Base-by-base conservation (phyloP, 306 rosid genomes). In the Cicer yamashitae region DNA sequence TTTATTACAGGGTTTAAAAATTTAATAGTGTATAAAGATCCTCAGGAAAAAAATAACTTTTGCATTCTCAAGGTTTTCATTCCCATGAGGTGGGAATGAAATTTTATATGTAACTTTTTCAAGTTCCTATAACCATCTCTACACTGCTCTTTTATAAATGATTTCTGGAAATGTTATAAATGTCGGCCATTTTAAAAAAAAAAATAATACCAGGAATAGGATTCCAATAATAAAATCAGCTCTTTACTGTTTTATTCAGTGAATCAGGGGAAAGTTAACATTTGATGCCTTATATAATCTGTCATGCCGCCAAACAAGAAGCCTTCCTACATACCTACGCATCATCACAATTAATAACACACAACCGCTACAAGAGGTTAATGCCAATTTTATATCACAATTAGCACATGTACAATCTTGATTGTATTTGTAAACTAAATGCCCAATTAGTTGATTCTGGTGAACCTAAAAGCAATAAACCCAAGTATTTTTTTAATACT, bases 301-400 rank as follows among this genome's bases (percentile, higher is more conserved):
- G 30, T 46, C 71, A 40, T 74, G 51, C 44, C 43, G 48, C 67
- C 62, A 73, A 39, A 67, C 54, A 59, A 68, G 52, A 82, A 66
- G 52, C 71, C 34, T 46, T 71, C 64, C 20, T 57, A 67, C 63
- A 73, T 20, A 20, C 73, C 46, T 25, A 68, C 37, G 65, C 51
- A 74, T 37, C 74, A 73, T 40, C 56, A 68, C 20, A 60, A 45
- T 67, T 61, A 51, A 68, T 43, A 66, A 67, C 73, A 64, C 47
- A 52, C n/a, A 68, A 46, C 12, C 62, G 38, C 64, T 67, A 70
- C 6, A 66, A 67, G 47, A 72, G 60, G 47, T 34, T 78, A 30
- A 72, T 40, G 54, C 39, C 50, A 68, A 82, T 45, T 62, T 51
- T 41, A 10, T 20, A 37, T 59, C 39, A 67, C 37, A 37, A 46